Percentiles rank a stretch among this genome's conserved stretches.
Evolutionary conservation across 805 yeast species (phyloP).

Genomic region (Jamesozyma spencerorum): DNA sequence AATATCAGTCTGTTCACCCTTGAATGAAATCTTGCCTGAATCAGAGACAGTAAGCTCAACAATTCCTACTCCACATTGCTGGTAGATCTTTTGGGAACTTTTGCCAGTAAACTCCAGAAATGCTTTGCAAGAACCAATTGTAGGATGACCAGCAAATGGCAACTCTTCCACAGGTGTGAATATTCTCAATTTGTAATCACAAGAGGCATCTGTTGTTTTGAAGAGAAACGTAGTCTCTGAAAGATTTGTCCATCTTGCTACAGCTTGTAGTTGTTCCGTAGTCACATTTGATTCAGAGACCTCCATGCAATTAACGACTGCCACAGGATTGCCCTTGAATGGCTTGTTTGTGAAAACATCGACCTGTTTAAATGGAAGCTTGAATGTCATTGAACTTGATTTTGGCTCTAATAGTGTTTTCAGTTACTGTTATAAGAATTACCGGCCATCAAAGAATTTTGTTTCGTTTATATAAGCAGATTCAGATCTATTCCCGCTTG

Average conservation of each 20-base stretch:
- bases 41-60: conserved; percentile 29
- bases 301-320: conserved; percentile 31
- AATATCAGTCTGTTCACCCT: conserved; percentile 13
- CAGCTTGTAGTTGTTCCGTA: conserved; percentile 35
- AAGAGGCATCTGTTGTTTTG: conserved; percentile 32
- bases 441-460: no score
- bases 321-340: conserved; percentile 47
- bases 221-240: conserved; percentile 49
- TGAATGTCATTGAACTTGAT: conserved; percentile 11
- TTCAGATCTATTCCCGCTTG: no score
- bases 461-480: no score
- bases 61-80: conserved; percentile 40
- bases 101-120: conserved; percentile 33
- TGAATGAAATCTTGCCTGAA: conserved; percentile 24
- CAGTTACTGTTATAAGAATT: no score
- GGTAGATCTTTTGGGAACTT: conserved; percentile 25
- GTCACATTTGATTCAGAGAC: conserved; percentile 22
- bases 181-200: conserved; percentile 43
- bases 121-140: conserved; percentile 44
- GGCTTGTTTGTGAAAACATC: conserved; percentile 31
- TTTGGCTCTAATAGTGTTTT: no score
- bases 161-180: conserved; percentile 40
- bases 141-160: conserved; percentile 61
- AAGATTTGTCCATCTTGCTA: conserved; percentile 53
- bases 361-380: conserved; percentile 29